Conservation (phyloP, 495 filamentous ascomycete genomes). For the Penicillium subrubescens region DNA sequence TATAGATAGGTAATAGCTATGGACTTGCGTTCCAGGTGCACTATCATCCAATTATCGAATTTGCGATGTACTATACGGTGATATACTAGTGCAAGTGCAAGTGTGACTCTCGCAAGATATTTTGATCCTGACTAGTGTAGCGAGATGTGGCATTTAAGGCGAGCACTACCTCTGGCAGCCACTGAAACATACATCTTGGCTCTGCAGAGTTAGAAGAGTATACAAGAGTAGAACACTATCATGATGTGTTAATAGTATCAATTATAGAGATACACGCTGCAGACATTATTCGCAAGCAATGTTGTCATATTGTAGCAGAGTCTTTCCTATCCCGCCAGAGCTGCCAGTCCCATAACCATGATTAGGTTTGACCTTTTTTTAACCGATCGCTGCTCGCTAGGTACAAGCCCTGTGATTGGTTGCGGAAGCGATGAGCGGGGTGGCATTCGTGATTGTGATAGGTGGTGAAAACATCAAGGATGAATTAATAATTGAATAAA, state of each 20-base stretch:
- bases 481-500: neutral
- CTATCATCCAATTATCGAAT: neutral
- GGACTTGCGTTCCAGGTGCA: neutral
- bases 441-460: neutral
- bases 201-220: neutral
- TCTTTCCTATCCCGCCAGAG: neutral
- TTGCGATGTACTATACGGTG: neutral
- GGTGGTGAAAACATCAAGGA: neutral
- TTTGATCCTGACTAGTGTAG: neutral
- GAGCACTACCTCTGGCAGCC: neutral
- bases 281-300: neutral
- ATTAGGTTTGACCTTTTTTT: slow-evolving; percentile 4
- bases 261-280: neutral
- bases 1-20: neutral
- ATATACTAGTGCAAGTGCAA: neutral
- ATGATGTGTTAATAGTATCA: neutral
- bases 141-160: neutral
- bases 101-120: slow-evolving; percentile 6
- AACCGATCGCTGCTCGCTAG: neutral
- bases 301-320: neutral
- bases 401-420: neutral
- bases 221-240: neutral
- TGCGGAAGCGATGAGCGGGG: neutral
- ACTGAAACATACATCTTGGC: neutral
- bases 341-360: neutral